Evolutionary conservation across 2,329 filamentous ascomycete species (phyloP).

Genomic region (Trichoderma brevicompactum): DNA sequence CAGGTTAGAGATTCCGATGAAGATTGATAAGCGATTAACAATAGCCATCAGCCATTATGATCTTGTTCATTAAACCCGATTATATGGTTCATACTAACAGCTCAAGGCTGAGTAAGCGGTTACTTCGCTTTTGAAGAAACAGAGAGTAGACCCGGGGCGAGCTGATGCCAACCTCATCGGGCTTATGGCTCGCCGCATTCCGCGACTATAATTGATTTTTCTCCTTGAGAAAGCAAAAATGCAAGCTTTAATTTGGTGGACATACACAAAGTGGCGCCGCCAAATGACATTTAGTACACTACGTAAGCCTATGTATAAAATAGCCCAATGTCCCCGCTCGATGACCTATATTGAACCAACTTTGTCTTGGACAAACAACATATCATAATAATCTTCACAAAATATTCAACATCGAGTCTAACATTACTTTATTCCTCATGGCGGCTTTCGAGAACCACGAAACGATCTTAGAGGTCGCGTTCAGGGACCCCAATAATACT

Average conservation of each 20-base stretch:
- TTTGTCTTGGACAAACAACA: background rate
- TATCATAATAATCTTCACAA: background rate
- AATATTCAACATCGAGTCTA: background rate
- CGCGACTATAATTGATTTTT: background rate
- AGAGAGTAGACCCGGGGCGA: background rate
- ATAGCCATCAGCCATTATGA: background rate
- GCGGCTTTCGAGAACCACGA: constrained; percentile 22
- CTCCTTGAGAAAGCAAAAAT: background rate
- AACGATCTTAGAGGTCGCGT: constrained; percentile 27
- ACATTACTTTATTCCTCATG: background rate
- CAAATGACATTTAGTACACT: background rate
- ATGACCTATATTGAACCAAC: background rate
- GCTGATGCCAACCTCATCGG: background rate
- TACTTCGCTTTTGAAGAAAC: background rate
- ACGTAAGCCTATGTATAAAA: background rate
- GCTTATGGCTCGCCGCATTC: background rate
- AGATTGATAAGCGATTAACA: constrained; percentile 3
- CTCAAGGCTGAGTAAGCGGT: constrained; percentile 9
- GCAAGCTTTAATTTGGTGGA: background rate
- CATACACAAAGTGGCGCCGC: background rate
- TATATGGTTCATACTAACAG: background rate
- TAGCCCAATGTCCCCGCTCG: background rate
- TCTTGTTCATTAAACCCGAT: background rate
- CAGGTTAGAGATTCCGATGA: background rate
- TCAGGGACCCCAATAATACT: constrained; percentile 29